These are phyloP conservation scores for Yamagishiella unicocca DNA, from an alignment of 139 green algal genomes.

Conservation along the genomic window DNA sequence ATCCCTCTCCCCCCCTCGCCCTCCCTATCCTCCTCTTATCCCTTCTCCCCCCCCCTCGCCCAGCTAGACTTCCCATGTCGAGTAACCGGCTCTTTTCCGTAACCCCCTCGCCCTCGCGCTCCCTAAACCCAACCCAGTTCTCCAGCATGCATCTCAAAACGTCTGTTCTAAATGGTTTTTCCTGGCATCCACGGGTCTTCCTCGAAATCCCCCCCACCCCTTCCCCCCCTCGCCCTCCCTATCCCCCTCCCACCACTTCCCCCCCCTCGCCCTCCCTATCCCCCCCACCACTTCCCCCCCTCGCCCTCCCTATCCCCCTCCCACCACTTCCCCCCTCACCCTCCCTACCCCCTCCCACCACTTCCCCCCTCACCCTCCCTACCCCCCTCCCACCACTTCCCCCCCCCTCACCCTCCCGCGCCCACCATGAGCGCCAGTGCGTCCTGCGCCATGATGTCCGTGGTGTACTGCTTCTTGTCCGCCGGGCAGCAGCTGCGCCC, in stretches of 20 bases:
- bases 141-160: too few relatives aligned
- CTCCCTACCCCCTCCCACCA: background rate
- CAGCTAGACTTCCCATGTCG: too few relatives aligned
- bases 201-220: too few relatives aligned
- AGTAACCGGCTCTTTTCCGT: too few relatives aligned
- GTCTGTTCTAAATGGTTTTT: too few relatives aligned
- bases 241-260: background rate
- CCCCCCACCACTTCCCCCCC: background rate
- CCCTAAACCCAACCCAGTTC: too few relatives aligned
- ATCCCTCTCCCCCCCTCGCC: too few relatives aligned
- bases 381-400: background rate
- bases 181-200: too few relatives aligned
- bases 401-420: background rate
- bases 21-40: too few relatives aligned
- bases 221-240: background rate
- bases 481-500: slow-evolving; percentile 59
- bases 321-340: background rate
- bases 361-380: background rate
- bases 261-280: background rate
- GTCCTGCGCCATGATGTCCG: slow-evolving; percentile 71
- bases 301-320: too few relatives aligned
- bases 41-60: too few relatives aligned
- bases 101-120: too few relatives aligned
- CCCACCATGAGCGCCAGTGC: slow-evolving; percentile 50
- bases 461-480: slow-evolving; percentile 57